Conservation (phyloP, 1,139 yeast species). For the Hemisphaericaspora lyxosophila region DNA sequence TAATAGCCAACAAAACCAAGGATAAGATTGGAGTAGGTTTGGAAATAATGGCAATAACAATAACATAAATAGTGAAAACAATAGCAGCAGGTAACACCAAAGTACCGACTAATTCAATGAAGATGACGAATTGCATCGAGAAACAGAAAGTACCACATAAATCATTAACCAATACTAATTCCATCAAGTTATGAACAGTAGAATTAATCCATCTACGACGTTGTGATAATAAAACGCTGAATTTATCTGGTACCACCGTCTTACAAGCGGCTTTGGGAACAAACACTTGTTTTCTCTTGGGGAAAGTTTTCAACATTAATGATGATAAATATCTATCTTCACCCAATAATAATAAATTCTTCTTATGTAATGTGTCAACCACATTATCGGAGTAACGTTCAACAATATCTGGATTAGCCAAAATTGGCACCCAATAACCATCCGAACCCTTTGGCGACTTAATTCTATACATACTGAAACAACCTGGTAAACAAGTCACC, state of each 20-base stretch:
- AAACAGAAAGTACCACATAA: constrained; percentile 96
- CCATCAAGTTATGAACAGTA: constrained; percentile 93
- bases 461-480: constrained; percentile 94
- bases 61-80: constrained; percentile 79
- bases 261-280: constrained; percentile 95
- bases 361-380: constrained; percentile 82
- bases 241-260: constrained; percentile 84
- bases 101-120: constrained; percentile 86
- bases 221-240: constrained; percentile 82
- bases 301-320: constrained; percentile 89
- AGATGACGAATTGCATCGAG: constrained; percentile 94
- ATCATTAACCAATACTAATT: constrained; percentile 82
- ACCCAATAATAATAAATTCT: constrained; percentile 84
- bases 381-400: constrained; percentile 92
- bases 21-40: constrained; percentile 83
- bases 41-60: constrained; percentile 73
- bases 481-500: constrained; percentile 97
- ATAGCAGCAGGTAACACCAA: constrained; percentile 92
- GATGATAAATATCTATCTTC: constrained; percentile 91
- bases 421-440: constrained; percentile 95
- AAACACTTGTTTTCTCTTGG: constrained; percentile 88
- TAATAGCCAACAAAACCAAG: constrained; percentile 72
- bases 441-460: constrained; percentile 88
- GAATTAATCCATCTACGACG: constrained; percentile 99
- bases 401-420: constrained; percentile 94